Percentiles rank a stretch among this genome's conserved stretches.
phyloP scores from a whole-genome alignment of 805 yeast genomes.

The Candida wancherniae region DNA sequence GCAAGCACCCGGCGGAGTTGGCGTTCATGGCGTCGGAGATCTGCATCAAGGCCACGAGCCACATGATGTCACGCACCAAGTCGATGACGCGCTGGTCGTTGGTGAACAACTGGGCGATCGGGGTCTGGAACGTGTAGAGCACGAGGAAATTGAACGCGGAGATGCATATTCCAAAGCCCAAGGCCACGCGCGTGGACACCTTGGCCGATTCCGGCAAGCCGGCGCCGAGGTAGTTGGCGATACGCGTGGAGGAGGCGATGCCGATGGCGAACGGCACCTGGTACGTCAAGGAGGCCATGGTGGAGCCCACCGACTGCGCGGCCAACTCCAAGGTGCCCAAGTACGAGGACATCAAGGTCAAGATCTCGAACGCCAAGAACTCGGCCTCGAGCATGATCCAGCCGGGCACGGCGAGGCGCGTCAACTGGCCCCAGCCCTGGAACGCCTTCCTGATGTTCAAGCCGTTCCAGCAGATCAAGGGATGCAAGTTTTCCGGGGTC shows the following conservation, averaged over 20 bases:
- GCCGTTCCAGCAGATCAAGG: slow-evolving; percentile 45
- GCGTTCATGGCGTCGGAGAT: slow-evolving; percentile 66
- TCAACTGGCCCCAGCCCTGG: slow-evolving; percentile 41
- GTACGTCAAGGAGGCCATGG: slow-evolving; percentile 41
- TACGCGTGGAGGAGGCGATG: slow-evolving; percentile 53
- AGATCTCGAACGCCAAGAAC: slow-evolving; percentile 53
- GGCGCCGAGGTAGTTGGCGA: slow-evolving; percentile 54
- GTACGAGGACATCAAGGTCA: slow-evolving; percentile 51
- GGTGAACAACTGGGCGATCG: slow-evolving; percentile 48
- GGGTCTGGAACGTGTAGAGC: slow-evolving; percentile 27
- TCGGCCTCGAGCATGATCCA: slow-evolving; percentile 57
- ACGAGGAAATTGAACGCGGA: slow-evolving; percentile 30
- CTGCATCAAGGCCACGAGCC: slow-evolving; percentile 65
- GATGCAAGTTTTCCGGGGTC: slow-evolving; percentile 48
- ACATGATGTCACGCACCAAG: slow-evolving; percentile 48
- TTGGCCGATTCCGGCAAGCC: slow-evolving; percentile 34
- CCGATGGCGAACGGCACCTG: slow-evolving; percentile 58
- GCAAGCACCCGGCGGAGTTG: slow-evolving; percentile 67
- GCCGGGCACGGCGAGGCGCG: slow-evolving; percentile 49
- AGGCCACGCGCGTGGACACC: slow-evolving; percentile 33
- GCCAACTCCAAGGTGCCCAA: slow-evolving; percentile 51
- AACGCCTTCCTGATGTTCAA: slow-evolving; percentile 37
- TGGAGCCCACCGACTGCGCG: slow-evolving; percentile 46
- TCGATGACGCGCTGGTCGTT: slow-evolving; percentile 52
- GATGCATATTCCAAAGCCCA: slow-evolving; percentile 32